phyloP scores from a whole-genome alignment of 2,329 filamentous ascomycete species.

The Pseudocercospora pini-densiflorae region DNA sequence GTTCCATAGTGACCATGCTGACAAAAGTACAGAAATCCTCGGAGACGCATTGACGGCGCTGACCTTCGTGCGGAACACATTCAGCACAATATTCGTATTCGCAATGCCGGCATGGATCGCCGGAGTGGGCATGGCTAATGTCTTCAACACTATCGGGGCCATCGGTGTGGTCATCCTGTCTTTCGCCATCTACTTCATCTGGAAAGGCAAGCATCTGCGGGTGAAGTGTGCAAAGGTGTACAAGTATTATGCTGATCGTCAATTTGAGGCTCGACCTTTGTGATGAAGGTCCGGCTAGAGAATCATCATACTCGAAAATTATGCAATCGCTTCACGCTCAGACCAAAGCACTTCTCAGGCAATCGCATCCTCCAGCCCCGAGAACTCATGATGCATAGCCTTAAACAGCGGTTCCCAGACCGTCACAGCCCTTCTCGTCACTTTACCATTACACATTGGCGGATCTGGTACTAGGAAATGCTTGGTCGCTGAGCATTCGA shows the following conservation, averaged over 20 bases:
- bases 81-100: slow-evolving; percentile 54
- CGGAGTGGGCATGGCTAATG: slow-evolving; percentile 45
- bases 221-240: slow-evolving; percentile 41
- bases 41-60: slow-evolving; percentile 53
- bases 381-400: slow-evolving; percentile 22
- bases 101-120: slow-evolving; percentile 49
- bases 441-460: slow-evolving; percentile 17
- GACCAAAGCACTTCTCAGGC: background rate
- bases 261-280: slow-evolving; percentile 38
- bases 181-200: slow-evolving; percentile 38
- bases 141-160: slow-evolving; percentile 47
- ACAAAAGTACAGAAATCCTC: slow-evolving; percentile 46
- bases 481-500: slow-evolving; percentile 23
- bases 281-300: background rate
- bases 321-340: background rate
- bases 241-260: slow-evolving; percentile 41
- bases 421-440: slow-evolving; percentile 23
- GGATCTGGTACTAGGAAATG: slow-evolving; percentile 21
- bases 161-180: slow-evolving; percentile 41
- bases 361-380: slow-evolving; percentile 20
- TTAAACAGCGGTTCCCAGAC: slow-evolving; percentile 28
- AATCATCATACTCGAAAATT: background rate
- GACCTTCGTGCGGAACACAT: slow-evolving; percentile 51
- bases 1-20: too few relatives aligned
- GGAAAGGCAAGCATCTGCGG: slow-evolving; percentile 43